phyloP scores from a whole-genome alignment of 257 asterid genomes.

The Scutellaria galericulata region DNA sequence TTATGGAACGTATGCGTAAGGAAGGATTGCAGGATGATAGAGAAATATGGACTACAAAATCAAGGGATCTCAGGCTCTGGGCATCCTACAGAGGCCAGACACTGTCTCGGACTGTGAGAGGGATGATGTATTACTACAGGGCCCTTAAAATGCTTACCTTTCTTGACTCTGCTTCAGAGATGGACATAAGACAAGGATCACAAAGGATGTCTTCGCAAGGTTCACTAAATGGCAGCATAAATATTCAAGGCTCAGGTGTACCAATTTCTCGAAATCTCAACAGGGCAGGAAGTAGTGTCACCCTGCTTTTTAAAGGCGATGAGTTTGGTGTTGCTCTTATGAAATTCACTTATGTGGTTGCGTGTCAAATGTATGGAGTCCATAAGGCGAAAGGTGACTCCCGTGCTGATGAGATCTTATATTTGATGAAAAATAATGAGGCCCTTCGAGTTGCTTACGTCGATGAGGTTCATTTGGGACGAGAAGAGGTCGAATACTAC shows the following conservation, averaged over 20 bases:
- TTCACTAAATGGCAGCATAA: slow-evolving; percentile 47
- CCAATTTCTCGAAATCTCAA: slow-evolving; percentile 53
- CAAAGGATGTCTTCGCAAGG: slow-evolving; percentile 56
- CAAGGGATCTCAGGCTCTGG: slow-evolving; percentile 85
- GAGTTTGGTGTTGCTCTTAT: slow-evolving; percentile 83
- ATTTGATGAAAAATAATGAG: slow-evolving; percentile 82
- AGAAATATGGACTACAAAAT: slow-evolving; percentile 70
- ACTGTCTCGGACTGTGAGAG: slow-evolving; percentile 88
- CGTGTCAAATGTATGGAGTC: slow-evolving; percentile 95
- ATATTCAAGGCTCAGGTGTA: slow-evolving; percentile 36
- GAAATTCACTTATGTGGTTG: slow-evolving; percentile 87
- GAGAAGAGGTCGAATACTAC: slow-evolving; percentile 77
- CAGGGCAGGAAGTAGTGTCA: slow-evolving; percentile 77
- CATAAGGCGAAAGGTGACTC: slow-evolving; percentile 76
- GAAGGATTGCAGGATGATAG: slow-evolving; percentile 74
- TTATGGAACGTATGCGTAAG: slow-evolving; percentile 81
- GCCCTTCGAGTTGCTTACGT: slow-evolving; percentile 96
- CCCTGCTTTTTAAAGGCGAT: slow-evolving; percentile 69
- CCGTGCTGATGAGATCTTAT: slow-evolving; percentile 85
- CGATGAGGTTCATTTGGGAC: slow-evolving; percentile 75
- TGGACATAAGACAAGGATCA: slow-evolving; percentile 81
- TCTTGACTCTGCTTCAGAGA: slow-evolving; percentile 88
- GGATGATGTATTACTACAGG: slow-evolving; percentile 95
- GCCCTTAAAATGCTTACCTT: slow-evolving; percentile 94
- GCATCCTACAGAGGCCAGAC: slow-evolving; percentile 99